These are phyloP conservation scores for Basipetospora chlamydospora DNA, from an alignment of 2,329 filamentous ascomycete species.

Conservation along the genomic window DNA sequence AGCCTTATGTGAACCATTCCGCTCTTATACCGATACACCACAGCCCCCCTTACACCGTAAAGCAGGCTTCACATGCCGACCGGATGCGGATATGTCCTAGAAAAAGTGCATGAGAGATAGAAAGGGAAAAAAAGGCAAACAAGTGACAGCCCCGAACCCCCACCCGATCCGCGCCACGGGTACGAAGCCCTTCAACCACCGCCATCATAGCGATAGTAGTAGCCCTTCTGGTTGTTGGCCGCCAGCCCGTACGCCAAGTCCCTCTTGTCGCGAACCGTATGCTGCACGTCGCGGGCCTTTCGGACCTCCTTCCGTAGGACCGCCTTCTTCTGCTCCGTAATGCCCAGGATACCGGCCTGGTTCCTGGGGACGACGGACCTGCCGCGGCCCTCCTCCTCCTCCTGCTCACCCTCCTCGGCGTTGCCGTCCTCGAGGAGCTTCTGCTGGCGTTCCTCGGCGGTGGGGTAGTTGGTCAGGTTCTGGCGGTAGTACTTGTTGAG, in stretches of 20 bases:
- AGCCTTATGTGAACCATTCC: too few species aligned
- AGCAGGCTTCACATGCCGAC: too few species aligned
- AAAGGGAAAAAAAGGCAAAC: too few species aligned
- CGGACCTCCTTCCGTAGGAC: conserved; percentile 52
- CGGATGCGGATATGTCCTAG: too few species aligned
- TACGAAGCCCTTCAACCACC: conserved; percentile 23
- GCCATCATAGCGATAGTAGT: conserved; percentile 35
- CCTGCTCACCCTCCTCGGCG: conserved; percentile 19
- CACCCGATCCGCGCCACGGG: too few species aligned
- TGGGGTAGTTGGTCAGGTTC: conserved; percentile 76
- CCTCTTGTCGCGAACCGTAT: conserved; percentile 46
- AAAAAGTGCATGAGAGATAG: too few species aligned
- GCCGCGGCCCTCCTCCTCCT: conserved; percentile 25
- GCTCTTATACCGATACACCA: too few species aligned
- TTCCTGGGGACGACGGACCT: conserved; percentile 50
- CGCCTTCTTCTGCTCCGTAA: conserved; percentile 59
- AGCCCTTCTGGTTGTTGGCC: conserved; percentile 57
- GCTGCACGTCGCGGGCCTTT: conserved; percentile 48
- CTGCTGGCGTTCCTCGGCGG: conserved; percentile 55
- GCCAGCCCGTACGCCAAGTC: conserved; percentile 59
- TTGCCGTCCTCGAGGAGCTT: conserved; percentile 22
- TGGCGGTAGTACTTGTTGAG: conserved; percentile 82
- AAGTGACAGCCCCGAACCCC: too few species aligned
- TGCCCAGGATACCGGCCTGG: conserved; percentile 65
- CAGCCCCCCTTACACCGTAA: too few species aligned